Evolutionary conservation across 441 rosid genomes (phyloP).

Genomic region (Codiaeum variegatum): DNA sequence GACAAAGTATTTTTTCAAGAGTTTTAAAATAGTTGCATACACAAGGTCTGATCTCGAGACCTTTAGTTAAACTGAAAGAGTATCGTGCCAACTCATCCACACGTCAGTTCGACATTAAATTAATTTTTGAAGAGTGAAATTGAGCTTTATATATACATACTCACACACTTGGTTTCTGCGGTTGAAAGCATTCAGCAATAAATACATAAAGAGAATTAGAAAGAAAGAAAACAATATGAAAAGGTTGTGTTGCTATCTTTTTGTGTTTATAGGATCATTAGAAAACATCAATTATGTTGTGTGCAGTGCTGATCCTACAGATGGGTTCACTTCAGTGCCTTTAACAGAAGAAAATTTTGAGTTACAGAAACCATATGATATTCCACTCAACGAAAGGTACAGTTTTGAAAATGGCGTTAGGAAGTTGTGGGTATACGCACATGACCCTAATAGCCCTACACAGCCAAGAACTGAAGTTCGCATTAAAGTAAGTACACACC

Average conservation of each 20-base stretch:
- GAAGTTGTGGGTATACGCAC: slow-evolving; percentile 36
- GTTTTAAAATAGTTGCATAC: too few species aligned
- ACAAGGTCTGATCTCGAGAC: too few species aligned
- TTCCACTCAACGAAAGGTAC: slow-evolving; percentile 29
- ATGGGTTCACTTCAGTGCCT: slow-evolving; percentile 31
- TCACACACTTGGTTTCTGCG: not conserved
- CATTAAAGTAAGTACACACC: slow-evolving; percentile 22
- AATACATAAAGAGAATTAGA: not conserved
- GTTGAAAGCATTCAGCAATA: not conserved
- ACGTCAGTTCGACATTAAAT: too few species aligned
- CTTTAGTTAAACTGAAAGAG: too few species aligned
- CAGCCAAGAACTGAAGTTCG: slow-evolving; percentile 42
- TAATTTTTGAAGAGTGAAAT: too few species aligned
- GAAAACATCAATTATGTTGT: not conserved
- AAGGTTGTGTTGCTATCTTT: not conserved
- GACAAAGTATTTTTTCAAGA: too few species aligned
- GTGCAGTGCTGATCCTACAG: slow-evolving; percentile 32
- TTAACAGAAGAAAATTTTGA: slow-evolving; percentile 29
- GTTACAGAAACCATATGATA: slow-evolving; percentile 36
- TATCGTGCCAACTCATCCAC: too few species aligned
- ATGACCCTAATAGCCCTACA: slow-evolving; percentile 29
- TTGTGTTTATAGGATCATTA: not conserved
- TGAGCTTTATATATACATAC: too few species aligned
- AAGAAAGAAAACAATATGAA: not conserved
- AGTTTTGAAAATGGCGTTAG: slow-evolving; percentile 29